phyloP scores from a whole-genome alignment of 805 yeast species.

The Komagataella phaffii region DNA sequence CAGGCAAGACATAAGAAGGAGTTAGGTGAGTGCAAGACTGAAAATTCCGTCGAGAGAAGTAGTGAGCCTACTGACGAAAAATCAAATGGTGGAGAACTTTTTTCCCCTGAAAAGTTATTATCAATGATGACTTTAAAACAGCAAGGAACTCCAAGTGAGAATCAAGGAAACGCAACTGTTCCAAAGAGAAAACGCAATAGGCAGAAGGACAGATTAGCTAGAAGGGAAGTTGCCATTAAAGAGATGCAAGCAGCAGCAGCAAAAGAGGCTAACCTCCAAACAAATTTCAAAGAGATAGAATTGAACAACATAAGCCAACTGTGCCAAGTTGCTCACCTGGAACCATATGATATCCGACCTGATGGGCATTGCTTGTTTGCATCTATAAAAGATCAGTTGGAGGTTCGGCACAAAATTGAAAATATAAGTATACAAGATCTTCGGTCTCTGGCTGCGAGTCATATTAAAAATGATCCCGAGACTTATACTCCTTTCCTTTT shows the following conservation, averaged over 20 bases:
- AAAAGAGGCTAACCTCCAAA: slow-evolving; percentile 49
- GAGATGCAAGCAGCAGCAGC: slow-evolving; percentile 53
- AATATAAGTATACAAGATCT: slow-evolving; percentile 32
- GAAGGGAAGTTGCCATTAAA: slow-evolving; percentile 57
- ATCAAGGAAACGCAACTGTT: slow-evolving; percentile 1
- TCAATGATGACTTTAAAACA: slow-evolving; percentile 36
- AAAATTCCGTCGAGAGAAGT: slow-evolving; percentile 1
- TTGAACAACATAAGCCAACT: slow-evolving; percentile 45
- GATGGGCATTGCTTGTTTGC: slow-evolving; percentile 94
- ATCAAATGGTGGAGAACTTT: slow-evolving; percentile 28
- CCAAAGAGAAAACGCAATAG: slow-evolving; percentile 51
- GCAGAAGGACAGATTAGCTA: slow-evolving; percentile 72
- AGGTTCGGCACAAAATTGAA: slow-evolving; percentile 29
- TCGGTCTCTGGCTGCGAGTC: slow-evolving; percentile 50
- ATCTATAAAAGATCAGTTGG: slow-evolving; percentile 69
- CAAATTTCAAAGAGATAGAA: slow-evolving; percentile 64
- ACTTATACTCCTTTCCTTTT: slow-evolving; percentile 73
- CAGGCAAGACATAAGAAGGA: slow-evolving; percentile 43
- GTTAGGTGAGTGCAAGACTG: slow-evolving; percentile 11
- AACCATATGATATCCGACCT: slow-evolving; percentile 60
- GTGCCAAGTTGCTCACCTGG: slow-evolving; percentile 34
- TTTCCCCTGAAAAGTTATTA: slow-evolving; percentile 56
- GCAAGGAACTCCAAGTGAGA: slow-evolving; percentile 8
- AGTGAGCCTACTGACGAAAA: slow-evolving; percentile 6
- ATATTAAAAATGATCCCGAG: slow-evolving; percentile 51